Conservation (phyloP, 2,329 filamentous ascomycete species). For the Ilyonectria sp. region DNA sequence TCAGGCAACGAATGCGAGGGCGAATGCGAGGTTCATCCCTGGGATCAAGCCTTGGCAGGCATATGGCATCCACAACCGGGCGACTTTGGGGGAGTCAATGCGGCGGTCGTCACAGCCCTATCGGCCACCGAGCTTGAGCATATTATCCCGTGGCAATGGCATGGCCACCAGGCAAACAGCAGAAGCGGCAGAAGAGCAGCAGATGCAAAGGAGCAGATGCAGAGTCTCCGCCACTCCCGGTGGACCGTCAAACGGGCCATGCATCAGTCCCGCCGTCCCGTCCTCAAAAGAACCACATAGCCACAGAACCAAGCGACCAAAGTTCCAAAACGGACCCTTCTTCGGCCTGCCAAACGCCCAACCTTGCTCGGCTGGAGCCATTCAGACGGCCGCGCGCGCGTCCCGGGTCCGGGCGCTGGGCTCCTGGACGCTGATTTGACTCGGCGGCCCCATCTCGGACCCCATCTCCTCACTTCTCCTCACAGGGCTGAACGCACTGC, state of each 20-base stretch:
- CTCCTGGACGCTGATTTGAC: conserved; percentile 33
- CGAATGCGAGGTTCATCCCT: not conserved
- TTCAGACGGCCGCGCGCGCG: conserved; percentile 15
- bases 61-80: not conserved
- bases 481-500: conserved; percentile 37
- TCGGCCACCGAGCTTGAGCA: not conserved
- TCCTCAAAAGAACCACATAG: conserved; percentile 12
- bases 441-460: conserved; percentile 28
- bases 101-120: conserved; percentile 2
- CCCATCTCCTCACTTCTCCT: conserved; percentile 26
- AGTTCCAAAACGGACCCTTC: conserved; percentile 21
- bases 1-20: not conserved
- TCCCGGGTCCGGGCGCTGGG: conserved; percentile 7
- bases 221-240: not conserved
- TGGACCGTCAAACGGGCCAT: conserved; percentile 4
- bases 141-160: not conserved
- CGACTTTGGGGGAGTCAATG: not conserved
- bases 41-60: not conserved
- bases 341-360: conserved; percentile 7
- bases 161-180: not conserved
- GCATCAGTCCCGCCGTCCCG: not conserved
- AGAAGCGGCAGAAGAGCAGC: not conserved
- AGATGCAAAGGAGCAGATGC: not conserved
- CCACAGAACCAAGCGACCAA: conserved; percentile 14
- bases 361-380: conserved; percentile 14